These are phyloP conservation scores for Plasmodium gonderi DNA, from an alignment of 169 alveolate genomes.

Conservation along the genomic window DNA sequence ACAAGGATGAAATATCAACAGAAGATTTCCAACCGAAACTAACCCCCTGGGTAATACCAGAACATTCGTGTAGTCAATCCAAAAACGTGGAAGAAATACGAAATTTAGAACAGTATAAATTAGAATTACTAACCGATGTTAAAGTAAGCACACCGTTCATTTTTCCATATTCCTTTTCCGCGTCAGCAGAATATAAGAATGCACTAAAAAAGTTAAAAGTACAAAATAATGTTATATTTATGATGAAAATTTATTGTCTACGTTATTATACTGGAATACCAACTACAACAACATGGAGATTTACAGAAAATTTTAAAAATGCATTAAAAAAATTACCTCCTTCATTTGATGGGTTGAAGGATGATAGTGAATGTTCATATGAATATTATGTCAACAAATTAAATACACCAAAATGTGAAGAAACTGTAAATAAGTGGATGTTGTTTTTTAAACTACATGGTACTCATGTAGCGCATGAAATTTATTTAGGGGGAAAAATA, in stretches of 20 bases:
- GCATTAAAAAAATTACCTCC: constrained; percentile 75
- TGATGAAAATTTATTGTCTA: constrained; percentile 87
- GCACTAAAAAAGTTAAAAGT: constrained; percentile 79
- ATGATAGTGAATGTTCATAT: constrained; percentile 68
- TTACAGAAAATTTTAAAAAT: constrained; percentile 77
- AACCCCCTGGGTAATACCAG: constrained; percentile 73
- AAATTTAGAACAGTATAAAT: constrained; percentile 80
- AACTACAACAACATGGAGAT: constrained; percentile 71
- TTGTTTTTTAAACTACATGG: constrained; percentile 85
- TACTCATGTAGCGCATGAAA: constrained; percentile 86
- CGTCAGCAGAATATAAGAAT: constrained; percentile 86
- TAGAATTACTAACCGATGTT: constrained; percentile 87
- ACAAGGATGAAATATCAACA: not conserved
- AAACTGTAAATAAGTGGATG: constrained; percentile 86
- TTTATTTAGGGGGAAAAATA: constrained; percentile 89
- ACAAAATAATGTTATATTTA: constrained; percentile 77
- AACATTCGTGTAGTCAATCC: constrained; percentile 75
- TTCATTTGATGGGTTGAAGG: constrained; percentile 72
- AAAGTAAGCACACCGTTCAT: constrained; percentile 78
- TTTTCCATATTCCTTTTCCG: constrained; percentile 84
- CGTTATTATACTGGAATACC: constrained; percentile 88
- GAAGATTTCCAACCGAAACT: not conserved
- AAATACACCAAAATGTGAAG: constrained; percentile 79
- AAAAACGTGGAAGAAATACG: constrained; percentile 72
- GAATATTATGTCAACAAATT: constrained; percentile 72